Base-by-base conservation (phyloP, 2,329 filamentous ascomycete genomes). In the Tolypocladium tundrense region DNA sequence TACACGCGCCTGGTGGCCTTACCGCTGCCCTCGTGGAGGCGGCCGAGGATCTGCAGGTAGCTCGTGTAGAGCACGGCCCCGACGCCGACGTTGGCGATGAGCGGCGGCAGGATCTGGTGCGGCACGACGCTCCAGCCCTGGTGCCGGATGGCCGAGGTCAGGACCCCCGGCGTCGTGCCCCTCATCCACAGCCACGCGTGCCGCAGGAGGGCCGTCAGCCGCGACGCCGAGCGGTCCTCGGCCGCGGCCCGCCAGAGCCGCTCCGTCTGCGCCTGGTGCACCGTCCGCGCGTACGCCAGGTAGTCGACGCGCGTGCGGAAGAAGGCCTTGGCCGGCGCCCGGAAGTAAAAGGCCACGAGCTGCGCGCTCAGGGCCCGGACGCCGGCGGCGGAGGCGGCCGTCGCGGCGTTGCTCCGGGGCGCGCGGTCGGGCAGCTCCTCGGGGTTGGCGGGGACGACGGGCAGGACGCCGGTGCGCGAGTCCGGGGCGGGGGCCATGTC, bases 291-390 rank as follows among this genome's bases (percentile, higher is more conserved):
- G 60, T 83, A 85, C 1, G 81, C 81, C 21, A 85, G 77, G 64
- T 91, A 96, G 76, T 97, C 92, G 62, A 97, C 91, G 59, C 92
- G 79, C 1, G 90, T 92, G 60, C 90, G 84, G 74, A 97, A 96
- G 70, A 97, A 97, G 19, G 91, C 89, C 73, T 96, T 96, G 56
- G 91, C 88, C 1, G 92, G 92, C 0, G 91, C 90, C 58, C 91
- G 82, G 69, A 96, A 97, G 75, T 96, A 97, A 66, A 96, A 96
- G 31, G 91, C 87, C 57, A 96, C 82, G 66, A 91, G 79, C 69
- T 95, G 88, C 9, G 90, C 88, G 65, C 88, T 92, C 61, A 96
- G 72, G 35, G 91, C 92, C 53, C 92, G 88, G 62, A 91, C 88
- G 45, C 90, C 85, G 27, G 91, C 91, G 5, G 91, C 91, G 27